Conservation (phyloP, 208 protist genomes). For the Leishmania amazonensis region DNA sequence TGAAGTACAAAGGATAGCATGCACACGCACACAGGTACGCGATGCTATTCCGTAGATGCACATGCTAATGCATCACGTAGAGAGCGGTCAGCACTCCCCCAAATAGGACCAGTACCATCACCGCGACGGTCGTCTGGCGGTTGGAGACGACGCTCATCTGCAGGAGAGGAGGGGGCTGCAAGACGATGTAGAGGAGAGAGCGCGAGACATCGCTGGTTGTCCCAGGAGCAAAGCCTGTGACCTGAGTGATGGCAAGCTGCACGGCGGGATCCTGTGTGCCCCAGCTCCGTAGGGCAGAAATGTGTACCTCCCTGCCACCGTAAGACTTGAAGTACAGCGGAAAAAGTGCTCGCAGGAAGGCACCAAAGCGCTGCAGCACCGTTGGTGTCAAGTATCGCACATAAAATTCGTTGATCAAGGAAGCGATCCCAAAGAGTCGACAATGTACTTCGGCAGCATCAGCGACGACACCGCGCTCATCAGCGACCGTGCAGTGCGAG, state of each 20-base stretch:
- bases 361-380: slow-evolving; percentile 8
- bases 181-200: slow-evolving; percentile 39
- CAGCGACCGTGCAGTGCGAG: slow-evolving; percentile 22
- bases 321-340: slow-evolving; percentile 4
- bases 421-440: slow-evolving; percentile 36
- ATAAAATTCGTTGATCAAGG: slow-evolving; percentile 40
- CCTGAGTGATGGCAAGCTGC: slow-evolving; percentile 40
- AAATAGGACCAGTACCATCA: slow-evolving; percentile 27
- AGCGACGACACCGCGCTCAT: slow-evolving; percentile 20
- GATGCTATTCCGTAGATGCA: too few species aligned
- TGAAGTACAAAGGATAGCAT: not conserved
- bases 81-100: slow-evolving; percentile 13
- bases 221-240: slow-evolving; percentile 40
- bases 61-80: slow-evolving; percentile 19
- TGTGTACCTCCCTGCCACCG: slow-evolving; percentile 21
- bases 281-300: slow-evolving; percentile 36
- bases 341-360: slow-evolving; percentile 16
- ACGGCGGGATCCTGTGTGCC: slow-evolving; percentile 47
- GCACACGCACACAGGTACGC: not conserved
- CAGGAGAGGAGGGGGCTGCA: slow-evolving; percentile 46
- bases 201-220: slow-evolving; percentile 40
- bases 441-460: slow-evolving; percentile 35
- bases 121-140: slow-evolving; percentile 21
- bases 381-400: slow-evolving; percentile 27
- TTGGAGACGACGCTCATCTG: slow-evolving; percentile 25